A percentile compares a stretch with the other conserved stretches of the same genome.
phyloP scores from a whole-genome alignment of 116 monocot genomes.

The Posidonia oceanica region DNA sequence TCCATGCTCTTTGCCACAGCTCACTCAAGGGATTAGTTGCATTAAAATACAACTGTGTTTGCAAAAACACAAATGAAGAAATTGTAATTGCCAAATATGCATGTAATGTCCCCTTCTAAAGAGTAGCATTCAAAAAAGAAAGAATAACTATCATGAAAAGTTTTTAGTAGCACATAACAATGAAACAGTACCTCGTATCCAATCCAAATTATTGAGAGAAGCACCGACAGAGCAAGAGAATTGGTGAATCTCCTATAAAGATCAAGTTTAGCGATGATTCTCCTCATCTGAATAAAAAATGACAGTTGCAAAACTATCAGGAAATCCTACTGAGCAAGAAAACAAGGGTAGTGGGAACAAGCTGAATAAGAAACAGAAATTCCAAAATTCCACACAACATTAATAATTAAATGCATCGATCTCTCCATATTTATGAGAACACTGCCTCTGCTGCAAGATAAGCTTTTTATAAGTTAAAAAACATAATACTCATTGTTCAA shows the following conservation, averaged over 20 bases:
- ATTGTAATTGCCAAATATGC: background rate
- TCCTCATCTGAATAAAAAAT: conserved; percentile 36
- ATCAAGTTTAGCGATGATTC: conserved; percentile 75
- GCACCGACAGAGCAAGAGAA: conserved; percentile 73
- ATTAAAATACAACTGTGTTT: conserved; percentile 87
- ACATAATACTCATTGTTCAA: no score
- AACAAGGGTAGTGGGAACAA: background rate
- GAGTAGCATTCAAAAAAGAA: no score
- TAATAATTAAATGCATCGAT: no score
- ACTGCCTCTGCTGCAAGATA: no score
- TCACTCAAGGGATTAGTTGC: conserved; percentile 93
- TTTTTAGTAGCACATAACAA: background rate
- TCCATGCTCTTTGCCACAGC: conserved; percentile 98
- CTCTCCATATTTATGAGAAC: no score
- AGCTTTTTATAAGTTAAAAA: no score
- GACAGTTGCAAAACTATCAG: background rate
- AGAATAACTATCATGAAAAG: no score
- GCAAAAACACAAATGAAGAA: background rate
- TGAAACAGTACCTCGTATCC: conserved; percentile 64
- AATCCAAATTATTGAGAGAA: conserved; percentile 90
- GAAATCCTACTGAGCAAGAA: background rate
- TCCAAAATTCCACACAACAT: no score
- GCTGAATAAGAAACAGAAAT: background rate
- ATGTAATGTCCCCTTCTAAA: no score
- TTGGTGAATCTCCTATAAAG: conserved; percentile 89